Conservation (phyloP, 148 eudicot species). For the Limonium bicolor region DNA sequence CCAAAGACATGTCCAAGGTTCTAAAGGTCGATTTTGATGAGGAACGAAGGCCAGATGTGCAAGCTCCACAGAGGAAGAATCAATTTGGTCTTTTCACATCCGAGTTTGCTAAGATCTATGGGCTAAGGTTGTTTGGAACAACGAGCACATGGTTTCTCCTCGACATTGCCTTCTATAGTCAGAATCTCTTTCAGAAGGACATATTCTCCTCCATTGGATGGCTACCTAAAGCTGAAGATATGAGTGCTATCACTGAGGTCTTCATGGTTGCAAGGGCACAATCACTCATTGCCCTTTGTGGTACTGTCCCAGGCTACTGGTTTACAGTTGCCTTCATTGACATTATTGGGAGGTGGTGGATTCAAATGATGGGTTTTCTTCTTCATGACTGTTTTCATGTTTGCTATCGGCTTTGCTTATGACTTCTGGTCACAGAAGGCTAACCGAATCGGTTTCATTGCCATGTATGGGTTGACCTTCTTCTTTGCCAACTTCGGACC, state of each 20-base stretch:
- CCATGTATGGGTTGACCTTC: slow-evolving; percentile 2
- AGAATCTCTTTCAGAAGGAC: slow-evolving; percentile 3
- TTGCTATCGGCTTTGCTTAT: not conserved
- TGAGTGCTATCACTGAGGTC: slow-evolving; percentile 2
- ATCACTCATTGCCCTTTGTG: not conserved
- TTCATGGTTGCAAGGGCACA: slow-evolving; percentile 2
- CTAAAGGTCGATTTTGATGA: slow-evolving; percentile 4
- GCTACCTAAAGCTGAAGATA: not conserved
- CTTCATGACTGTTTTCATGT: slow-evolving; percentile 4
- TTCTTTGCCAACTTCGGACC: slow-evolving; percentile 7
- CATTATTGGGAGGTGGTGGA: not conserved
- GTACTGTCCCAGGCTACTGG: slow-evolving; percentile 4
- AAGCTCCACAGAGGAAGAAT: not conserved
- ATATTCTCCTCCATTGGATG: not conserved
- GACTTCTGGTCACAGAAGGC: not conserved
- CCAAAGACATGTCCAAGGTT: slow-evolving; percentile 7
- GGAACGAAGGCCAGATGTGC: not conserved
- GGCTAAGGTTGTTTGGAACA: slow-evolving; percentile 5
- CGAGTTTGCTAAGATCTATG: not conserved
- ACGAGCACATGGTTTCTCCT: not conserved
- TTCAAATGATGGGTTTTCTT: slow-evolving; percentile 3
- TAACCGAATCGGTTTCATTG: not conserved
- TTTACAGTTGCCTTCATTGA: slow-evolving; percentile 4
- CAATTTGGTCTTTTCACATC: slow-evolving; percentile 2
- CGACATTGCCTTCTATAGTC: slow-evolving; percentile 4